phyloP scores from a whole-genome alignment of 2,329 filamentous ascomycete species.

The Xylaria multiplex region DNA sequence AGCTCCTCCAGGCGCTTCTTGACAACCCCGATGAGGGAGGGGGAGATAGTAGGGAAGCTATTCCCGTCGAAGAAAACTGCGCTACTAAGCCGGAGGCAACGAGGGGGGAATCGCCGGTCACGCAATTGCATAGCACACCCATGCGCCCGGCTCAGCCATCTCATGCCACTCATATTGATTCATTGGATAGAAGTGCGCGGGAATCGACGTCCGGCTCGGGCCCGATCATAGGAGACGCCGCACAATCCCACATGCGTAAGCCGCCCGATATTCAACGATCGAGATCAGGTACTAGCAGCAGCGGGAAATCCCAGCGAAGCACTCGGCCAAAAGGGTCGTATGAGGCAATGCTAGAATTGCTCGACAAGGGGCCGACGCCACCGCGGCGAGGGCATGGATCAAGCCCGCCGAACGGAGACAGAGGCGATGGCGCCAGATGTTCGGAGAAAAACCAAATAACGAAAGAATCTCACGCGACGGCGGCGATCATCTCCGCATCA shows the following conservation, averaged over 20 bases:
- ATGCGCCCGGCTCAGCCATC: neutral
- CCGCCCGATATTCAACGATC: neutral
- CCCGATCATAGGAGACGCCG: conserved; percentile 3
- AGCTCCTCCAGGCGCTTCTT: conserved; percentile 35
- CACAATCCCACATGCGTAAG: neutral
- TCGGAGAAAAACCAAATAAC: neutral
- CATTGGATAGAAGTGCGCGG: neutral
- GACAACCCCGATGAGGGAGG: conserved; percentile 25
- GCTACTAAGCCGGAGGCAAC: neutral
- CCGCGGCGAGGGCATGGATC: conserved; percentile 16
- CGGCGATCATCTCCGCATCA: conserved; percentile 28
- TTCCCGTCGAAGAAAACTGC: neutral
- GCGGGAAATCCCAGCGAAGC: conserved; percentile 3
- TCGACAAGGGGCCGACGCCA: conserved; percentile 22
- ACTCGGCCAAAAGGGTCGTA: conserved; percentile 33
- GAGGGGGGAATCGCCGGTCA: neutral
- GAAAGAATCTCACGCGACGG: neutral
- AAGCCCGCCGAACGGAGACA: neutral
- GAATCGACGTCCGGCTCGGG: neutral
- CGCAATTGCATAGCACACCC: neutral
- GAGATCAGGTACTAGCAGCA: neutral
- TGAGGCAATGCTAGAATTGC: conserved; percentile 39
- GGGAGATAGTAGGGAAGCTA: neutral
- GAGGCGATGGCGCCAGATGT: neutral
- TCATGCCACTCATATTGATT: neutral